phyloP scores from a whole-genome alignment of 2,329 filamentous ascomycete genomes.

The Fusarium proliferatum region DNA sequence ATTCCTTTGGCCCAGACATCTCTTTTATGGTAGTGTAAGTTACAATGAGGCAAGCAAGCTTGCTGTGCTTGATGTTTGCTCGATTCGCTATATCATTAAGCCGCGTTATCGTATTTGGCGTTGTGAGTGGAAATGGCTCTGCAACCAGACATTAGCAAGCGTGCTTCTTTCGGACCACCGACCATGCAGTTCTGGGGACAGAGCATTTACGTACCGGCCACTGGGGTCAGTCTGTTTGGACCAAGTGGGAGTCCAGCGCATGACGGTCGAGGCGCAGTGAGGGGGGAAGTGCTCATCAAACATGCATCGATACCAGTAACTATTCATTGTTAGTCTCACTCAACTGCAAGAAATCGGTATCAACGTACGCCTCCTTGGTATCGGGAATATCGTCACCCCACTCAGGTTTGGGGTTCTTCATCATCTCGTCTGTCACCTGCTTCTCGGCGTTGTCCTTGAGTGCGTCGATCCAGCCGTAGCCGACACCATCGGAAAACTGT shows the following conservation, averaged over 20 bases:
- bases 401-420: constrained; percentile 97
- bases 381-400: constrained; percentile 95
- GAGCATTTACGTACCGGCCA: constrained; percentile 72
- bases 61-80: constrained; percentile 22
- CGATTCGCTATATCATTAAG: constrained; percentile 46
- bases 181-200: background rate
- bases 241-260: constrained; percentile 98
- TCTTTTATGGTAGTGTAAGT: constrained; percentile 34
- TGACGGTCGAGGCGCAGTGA: constrained; percentile 90
- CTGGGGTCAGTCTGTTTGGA: constrained; percentile 95
- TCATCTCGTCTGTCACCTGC: constrained; percentile 94
- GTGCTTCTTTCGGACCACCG: background rate
- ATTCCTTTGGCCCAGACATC: constrained; percentile 29
- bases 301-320: constrained; percentile 98
- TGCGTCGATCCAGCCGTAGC: constrained; percentile 98
- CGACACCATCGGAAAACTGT: constrained; percentile 98
- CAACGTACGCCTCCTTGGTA: constrained; percentile 88
- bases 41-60: constrained; percentile 35
- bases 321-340: constrained; percentile 50
- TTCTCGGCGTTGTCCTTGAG: constrained; percentile 94
- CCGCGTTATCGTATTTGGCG: constrained; percentile 73
- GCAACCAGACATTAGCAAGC: constrained; percentile 35
- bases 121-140: constrained; percentile 82
- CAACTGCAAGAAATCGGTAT: background rate
- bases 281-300: constrained; percentile 99